Evolutionary conservation across 1,284 basidiomycete species (phyloP).

Genomic region (Moesziomyces sp.): DNA sequence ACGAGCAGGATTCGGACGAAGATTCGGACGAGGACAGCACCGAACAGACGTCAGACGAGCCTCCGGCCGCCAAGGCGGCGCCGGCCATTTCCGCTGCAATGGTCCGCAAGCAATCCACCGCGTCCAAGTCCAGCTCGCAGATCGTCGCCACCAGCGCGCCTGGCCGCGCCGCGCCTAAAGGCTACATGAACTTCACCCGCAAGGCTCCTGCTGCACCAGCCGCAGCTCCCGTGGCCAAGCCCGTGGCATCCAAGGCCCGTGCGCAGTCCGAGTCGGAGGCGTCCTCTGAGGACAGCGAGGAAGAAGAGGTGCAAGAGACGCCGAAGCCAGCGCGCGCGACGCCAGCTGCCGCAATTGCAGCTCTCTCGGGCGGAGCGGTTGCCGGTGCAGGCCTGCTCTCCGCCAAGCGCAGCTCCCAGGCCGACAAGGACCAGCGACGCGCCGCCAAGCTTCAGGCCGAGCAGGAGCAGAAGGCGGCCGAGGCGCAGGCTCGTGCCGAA

Average conservation of each 20-base stretch:
- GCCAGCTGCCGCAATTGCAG: slow-evolving; percentile 32
- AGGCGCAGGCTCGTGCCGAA: slow-evolving; percentile 28
- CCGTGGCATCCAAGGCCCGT: slow-evolving; percentile 4
- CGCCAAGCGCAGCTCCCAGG: slow-evolving; percentile 22
- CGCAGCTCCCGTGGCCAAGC: background rate
- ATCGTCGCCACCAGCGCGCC: slow-evolving; percentile 14
- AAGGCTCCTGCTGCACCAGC: slow-evolving; percentile 10
- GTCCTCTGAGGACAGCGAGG: slow-evolving; percentile 18
- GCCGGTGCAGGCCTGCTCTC: slow-evolving; percentile 20
- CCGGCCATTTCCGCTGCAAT: slow-evolving; percentile 22
- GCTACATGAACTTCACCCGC: slow-evolving; percentile 33
- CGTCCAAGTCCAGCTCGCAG: slow-evolving; percentile 12
- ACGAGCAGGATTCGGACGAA: slow-evolving; percentile 31
- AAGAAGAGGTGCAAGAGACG: slow-evolving; percentile 10
- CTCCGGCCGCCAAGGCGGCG: slow-evolving; percentile 14
- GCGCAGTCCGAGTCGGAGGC: slow-evolving; percentile 9
- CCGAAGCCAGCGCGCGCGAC: slow-evolving; percentile 15
- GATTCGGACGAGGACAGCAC: slow-evolving; percentile 31
- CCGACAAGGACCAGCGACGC: slow-evolving; percentile 23
- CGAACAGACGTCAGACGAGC: slow-evolving; percentile 40
- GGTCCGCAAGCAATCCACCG: slow-evolving; percentile 5
- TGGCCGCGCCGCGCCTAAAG: slow-evolving; percentile 27
- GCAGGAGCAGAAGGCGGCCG: slow-evolving; percentile 31
- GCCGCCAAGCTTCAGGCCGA: slow-evolving; percentile 27
- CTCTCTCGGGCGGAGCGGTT: slow-evolving; percentile 9